Percentiles rank a stretch among this genome's conserved stretches.
Evolutionary conservation across 2,329 filamentous ascomycete species (phyloP).

Genomic region (Didymellaceae sp.): DNA sequence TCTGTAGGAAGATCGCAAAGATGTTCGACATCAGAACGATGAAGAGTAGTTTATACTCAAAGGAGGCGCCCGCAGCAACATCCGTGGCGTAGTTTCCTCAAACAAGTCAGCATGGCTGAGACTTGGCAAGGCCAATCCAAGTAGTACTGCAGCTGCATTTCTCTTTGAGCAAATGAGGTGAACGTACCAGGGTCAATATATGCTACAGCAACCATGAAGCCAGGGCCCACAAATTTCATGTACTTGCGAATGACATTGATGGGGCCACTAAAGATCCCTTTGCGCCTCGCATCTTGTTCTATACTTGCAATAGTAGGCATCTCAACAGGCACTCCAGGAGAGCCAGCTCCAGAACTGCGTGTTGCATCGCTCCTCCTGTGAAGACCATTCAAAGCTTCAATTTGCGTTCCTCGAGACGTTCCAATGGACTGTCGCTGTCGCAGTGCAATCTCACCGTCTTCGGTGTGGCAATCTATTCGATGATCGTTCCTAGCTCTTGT

Average conservation of each 20-base stretch:
- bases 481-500: constrained; percentile 58
- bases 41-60: constrained; percentile 70
- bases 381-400: not conserved
- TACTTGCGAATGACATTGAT: constrained; percentile 50
- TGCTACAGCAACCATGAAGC: constrained; percentile 65
- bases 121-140: no score
- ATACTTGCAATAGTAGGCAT: constrained; percentile 7
- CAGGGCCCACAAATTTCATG: constrained; percentile 68
- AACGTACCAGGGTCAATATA: constrained; percentile 54
- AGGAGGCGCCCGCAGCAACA: constrained; percentile 70
- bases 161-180: no score
- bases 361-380: constrained; percentile 3
- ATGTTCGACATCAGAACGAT: constrained; percentile 72
- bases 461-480: constrained; percentile 29
- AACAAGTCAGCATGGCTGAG: not conserved
- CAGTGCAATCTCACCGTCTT: constrained; percentile 1
- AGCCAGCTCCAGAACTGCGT: not conserved
- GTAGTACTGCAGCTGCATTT: no score
- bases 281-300: not conserved
- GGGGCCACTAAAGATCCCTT: constrained; percentile 18
- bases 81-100: constrained; percentile 73
- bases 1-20: constrained; percentile 74
- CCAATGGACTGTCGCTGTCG: not conserved
- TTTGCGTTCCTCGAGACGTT: not conserved
- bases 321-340: not conserved